Conservation (phyloP, 2,329 filamentous ascomycete genomes). For the Lecanosticta acicola region DNA sequence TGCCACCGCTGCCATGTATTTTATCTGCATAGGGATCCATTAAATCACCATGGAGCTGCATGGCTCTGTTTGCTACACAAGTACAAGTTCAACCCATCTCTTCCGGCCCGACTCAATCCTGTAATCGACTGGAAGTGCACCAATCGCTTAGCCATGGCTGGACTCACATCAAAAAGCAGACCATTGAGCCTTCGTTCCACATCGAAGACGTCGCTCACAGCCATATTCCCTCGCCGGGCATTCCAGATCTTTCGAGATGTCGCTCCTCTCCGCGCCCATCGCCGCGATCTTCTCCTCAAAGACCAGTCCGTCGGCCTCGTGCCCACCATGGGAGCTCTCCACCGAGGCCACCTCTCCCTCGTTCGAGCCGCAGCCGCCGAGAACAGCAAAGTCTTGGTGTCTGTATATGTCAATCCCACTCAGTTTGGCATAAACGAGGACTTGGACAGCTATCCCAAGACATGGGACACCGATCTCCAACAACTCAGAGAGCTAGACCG, state of each 20-base stretch:
- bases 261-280: slow-evolving; percentile 62
- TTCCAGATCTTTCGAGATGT: slow-evolving; percentile 74
- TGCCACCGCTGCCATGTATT: too few species aligned
- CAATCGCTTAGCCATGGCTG: slow-evolving; percentile 1
- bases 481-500: slow-evolving; percentile 63
- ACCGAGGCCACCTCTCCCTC: slow-evolving; percentile 80
- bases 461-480: slow-evolving; percentile 71
- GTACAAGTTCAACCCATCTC: too few species aligned
- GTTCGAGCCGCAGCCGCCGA: slow-evolving; percentile 77
- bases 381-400: slow-evolving; percentile 82
- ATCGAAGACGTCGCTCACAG: too few species aligned
- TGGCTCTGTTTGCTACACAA: too few species aligned
- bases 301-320: slow-evolving; percentile 77
- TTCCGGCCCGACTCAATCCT: too few species aligned
- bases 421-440: slow-evolving; percentile 92
- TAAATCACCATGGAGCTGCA: too few species aligned
- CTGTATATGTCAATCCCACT: slow-evolving; percentile 92
- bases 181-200: not conserved
- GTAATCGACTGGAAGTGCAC: too few species aligned
- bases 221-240: slow-evolving; percentile 30
- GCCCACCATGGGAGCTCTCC: slow-evolving; percentile 97
- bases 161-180: not conserved
- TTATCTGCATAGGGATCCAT: too few species aligned
- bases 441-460: slow-evolving; percentile 80
- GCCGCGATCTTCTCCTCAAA: slow-evolving; percentile 58